phyloP scores from a whole-genome alignment of 176 grass and related monocot genomes.

The Saccharum spontaneum region DNA sequence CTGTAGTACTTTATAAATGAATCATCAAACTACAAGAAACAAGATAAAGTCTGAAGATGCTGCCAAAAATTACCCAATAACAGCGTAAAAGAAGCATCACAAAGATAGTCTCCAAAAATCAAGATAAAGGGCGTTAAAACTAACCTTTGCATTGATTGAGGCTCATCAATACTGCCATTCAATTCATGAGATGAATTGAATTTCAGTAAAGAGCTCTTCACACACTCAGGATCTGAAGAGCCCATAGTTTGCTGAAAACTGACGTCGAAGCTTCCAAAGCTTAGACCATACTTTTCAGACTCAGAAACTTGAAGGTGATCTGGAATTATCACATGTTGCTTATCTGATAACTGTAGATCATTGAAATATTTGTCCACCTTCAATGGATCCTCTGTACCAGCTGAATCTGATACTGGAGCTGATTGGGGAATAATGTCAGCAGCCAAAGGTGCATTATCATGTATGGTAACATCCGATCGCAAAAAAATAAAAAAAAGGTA shows the following conservation, averaged over 20 bases:
- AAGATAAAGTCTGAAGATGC: background rate
- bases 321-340: slow-evolving; percentile 87
- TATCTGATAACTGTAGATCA: slow-evolving; percentile 50
- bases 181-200: slow-evolving; percentile 45
- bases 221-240: slow-evolving; percentile 40
- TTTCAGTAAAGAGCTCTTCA: slow-evolving; percentile 35
- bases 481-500: background rate
- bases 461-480: slow-evolving; percentile 9
- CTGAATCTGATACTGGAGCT: slow-evolving; percentile 30
- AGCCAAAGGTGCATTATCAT: slow-evolving; percentile 39
- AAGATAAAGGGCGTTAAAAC: background rate
- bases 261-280: slow-evolving; percentile 82
- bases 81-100: background rate
- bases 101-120: background rate
- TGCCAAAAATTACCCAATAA: background rate
- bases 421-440: slow-evolving; percentile 46
- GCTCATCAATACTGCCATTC: slow-evolving; percentile 40
- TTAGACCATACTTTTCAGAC: slow-evolving; percentile 77
- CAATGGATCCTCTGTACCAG: slow-evolving; percentile 33
- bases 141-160: background rate
- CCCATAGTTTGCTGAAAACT: slow-evolving; percentile 47
- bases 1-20: background rate
- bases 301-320: slow-evolving; percentile 86
- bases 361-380: slow-evolving; percentile 49
- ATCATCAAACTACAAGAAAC: background rate